Evolutionary conservation across 2,329 filamentous ascomycete species (phyloP), one percentile per base, ranked within the genome.

Genomic region (Penicillium sumatraense): DNA sequence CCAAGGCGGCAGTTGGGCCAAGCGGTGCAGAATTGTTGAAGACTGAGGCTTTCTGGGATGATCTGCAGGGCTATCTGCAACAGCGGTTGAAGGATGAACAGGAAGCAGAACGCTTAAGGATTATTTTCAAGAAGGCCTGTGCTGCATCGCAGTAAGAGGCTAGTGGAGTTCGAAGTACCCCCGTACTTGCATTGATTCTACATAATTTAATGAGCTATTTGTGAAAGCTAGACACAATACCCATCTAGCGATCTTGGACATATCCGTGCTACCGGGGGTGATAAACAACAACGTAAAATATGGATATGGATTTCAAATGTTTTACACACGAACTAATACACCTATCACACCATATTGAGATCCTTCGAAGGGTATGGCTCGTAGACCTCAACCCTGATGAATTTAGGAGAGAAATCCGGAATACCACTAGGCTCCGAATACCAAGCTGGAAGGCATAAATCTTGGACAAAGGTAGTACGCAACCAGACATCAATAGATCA

Each of bases 31-130:
- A 84, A 24, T 82, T 89, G 18, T 70, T 96, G 60, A 78, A 84
- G 68, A 88, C 85, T 11, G 84, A 88, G 6, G 86, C 83, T 52
- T 99, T 99, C 70, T 99, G 95, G 95, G 77, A 76, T 8, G 95
- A 98, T 77, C 74, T 99, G 60, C 86, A 86, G 69, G 89, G 84
- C 0, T 98, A 93, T 74, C 71, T 99, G 72, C 77, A 86, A 68
- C 89, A 93, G 78, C 84, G 91, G 71, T 76, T 96, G 65, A 86
- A 89, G 74, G 89, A 96, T 70, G 86, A 81, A 49, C 72, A 70
- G 2, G 81, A 84, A 68, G 90, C 89, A 1, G 84, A 84, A 62
- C 83, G 86, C 65, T 72, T 93, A 66, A 82, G 83, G 31, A 78
- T 72, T 5, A 71, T 89, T 20, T 97, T 97, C 69, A 88, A 83